Evolutionary conservation across 1,284 basidiomycete species (phyloP), one percentile per base, ranked within the genome.

Genomic region (Sporisorium iseilematis-ciliati): DNA sequence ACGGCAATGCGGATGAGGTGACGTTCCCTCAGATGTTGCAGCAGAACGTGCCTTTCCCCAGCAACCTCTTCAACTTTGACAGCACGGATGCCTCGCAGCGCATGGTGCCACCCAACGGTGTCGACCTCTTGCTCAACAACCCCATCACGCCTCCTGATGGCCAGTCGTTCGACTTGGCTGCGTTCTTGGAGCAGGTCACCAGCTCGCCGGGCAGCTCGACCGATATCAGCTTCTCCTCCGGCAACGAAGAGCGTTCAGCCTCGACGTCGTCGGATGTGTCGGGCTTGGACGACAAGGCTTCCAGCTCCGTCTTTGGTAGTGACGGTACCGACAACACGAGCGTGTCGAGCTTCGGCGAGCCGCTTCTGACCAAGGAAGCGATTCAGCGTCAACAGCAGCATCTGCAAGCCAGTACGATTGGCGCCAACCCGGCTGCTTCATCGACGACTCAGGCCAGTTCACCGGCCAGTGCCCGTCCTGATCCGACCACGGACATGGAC

Each of bases 131-230:
- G 52, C 56, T 73, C 53, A 77, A 68, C 69, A 72, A 77, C 12
- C 64, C 72, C 4, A 57, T 71, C 53, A 66, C 76, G 25, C 65
- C 75, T 7, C 65, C 71, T 3, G 76, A 78, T 5, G 75, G 73
- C 20, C 76, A 78, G 57, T n/a, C 59, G 3, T 78, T 78, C 42
- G 76, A 78, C 40, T 46, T 78, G 46, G 66, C 68, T 26, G 76
- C 76, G 0, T 78, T 78, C 68, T 35, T 78, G 31, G 76, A 75
- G 57, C 76, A 78, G 57, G 70, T 70, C 11, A 65, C 71, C 55
- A 75, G 68, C 59, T 78, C 76, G 41, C 76, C 76, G 4, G 67
- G 72, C 50, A 71, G 67, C 52, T 72, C 65, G 48, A 69, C 68
- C 26, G 76, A 75, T 16, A 57, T 63, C 54, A 71, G 74, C 50